Percentiles rank a stretch among this genome's conserved stretches.
Evolutionary conservation across 257 asterid genomes (phyloP).

Genomic region (Thymus quinquecostatus): DNA sequence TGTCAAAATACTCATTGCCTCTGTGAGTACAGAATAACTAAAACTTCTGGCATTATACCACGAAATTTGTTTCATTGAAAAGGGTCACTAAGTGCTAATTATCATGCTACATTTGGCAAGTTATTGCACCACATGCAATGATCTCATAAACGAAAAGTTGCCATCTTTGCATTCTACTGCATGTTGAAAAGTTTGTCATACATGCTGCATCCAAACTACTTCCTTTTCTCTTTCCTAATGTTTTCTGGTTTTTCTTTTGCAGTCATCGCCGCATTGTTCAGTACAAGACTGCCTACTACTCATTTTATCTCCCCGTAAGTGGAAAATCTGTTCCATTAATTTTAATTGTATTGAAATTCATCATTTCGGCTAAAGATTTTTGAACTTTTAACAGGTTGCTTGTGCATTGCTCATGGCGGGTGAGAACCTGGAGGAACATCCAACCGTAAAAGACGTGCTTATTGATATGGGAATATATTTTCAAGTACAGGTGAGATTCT

Average conservation of each 20-base stretch:
- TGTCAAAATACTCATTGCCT: constrained; percentile 78
- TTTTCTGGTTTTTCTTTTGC: constrained; percentile 38
- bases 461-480: constrained; percentile 91
- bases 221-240: background rate
- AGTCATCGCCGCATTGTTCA: constrained; percentile 94
- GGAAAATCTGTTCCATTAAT: constrained; percentile 8
- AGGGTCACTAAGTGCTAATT: constrained; percentile 1
- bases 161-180: constrained; percentile 15
- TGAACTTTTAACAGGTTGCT: constrained; percentile 66
- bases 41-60: background rate
- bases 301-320: constrained; percentile 95
- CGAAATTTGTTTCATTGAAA: background rate
- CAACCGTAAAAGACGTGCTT: constrained; percentile 66
- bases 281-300: constrained; percentile 93
- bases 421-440: constrained; percentile 72
- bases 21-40: constrained; percentile 62
- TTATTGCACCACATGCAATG: background rate
- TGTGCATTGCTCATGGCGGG: constrained; percentile 94
- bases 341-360: background rate
- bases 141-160: background rate
- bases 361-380: constrained; percentile 22
- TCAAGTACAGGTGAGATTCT: constrained; percentile 82
- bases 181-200: background rate
- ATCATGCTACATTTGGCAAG: background rate
- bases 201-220: constrained; percentile 4